Percentiles rank a stretch among this genome's conserved stretches.
phyloP scores from a whole-genome alignment of 1,284 basidiomycete genomes.

The Papiliotrema laurentii region DNA sequence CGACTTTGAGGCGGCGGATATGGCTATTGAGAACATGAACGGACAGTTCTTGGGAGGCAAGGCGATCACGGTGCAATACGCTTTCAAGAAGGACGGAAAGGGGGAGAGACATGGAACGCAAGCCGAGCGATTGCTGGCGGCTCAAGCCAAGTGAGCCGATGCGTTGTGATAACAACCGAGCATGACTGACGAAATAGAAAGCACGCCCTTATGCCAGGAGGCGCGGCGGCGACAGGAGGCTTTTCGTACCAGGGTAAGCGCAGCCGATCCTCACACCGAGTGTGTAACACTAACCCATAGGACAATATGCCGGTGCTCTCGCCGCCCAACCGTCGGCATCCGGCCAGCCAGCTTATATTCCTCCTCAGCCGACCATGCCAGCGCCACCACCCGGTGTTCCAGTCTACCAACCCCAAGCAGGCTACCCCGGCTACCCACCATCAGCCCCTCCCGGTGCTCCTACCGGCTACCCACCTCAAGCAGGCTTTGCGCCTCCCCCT shows the following conservation, averaged over 20 bases:
- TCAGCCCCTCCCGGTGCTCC: constrained; percentile 48
- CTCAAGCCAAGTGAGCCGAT: constrained; percentile 73
- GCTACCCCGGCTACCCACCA: constrained; percentile 41
- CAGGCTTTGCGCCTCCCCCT: constrained; percentile 17
- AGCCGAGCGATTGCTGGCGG: constrained; percentile 88
- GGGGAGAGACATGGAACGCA: constrained; percentile 94
- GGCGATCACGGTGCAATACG: constrained; percentile 91
- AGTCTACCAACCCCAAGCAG: constrained; percentile 49
- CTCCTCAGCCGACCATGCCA: constrained; percentile 48
- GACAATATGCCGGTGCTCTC: constrained; percentile 79
- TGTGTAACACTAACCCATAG: constrained; percentile 48
- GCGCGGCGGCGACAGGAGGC: constrained; percentile 47
- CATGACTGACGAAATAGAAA: constrained; percentile 25
- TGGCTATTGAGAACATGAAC: constrained; percentile 94
- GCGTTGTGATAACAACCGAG: too few relatives aligned
- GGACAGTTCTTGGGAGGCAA: constrained; percentile 97
- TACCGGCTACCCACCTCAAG: constrained; percentile 15
- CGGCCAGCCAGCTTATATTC: constrained; percentile 31
- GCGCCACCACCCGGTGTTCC: constrained; percentile 23
- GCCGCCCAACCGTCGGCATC: constrained; percentile 63
- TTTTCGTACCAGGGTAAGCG: constrained; percentile 49
- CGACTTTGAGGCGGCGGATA: constrained; percentile 94
- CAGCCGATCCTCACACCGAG: not conserved
- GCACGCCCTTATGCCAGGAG: constrained; percentile 26
- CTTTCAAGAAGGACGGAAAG: constrained; percentile 98